Percentiles rank a stretch among this genome's conserved stretches.
These are phyloP conservation scores for Heracleum sosnowskyi DNA, from an alignment of 129 eudicot species.

Conservation along the genomic window DNA sequence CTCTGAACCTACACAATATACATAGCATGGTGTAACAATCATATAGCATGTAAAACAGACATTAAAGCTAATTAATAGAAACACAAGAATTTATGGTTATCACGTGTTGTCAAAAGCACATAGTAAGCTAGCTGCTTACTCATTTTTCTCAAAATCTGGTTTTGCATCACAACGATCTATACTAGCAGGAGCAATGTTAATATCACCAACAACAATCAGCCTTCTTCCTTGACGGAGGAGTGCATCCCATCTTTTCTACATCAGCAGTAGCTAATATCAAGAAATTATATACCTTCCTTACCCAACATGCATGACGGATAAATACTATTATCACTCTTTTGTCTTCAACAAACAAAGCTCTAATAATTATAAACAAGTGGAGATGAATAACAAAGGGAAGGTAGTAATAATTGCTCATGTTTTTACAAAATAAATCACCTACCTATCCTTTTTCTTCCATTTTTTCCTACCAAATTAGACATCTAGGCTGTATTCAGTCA, in stretches of 20 bases:
- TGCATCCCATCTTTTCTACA: slow-evolving; percentile 94
- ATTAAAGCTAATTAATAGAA: not conserved
- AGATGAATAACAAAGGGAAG: not conserved
- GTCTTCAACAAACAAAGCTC: not conserved
- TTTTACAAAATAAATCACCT: not conserved
- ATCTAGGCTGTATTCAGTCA: not conserved
- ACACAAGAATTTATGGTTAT: too few relatives aligned
- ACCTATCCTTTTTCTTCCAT: not conserved
- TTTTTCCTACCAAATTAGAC: not conserved
- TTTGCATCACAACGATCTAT: slow-evolving; percentile 97
- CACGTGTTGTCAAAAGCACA: not conserved
- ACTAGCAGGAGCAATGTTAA: slow-evolving; percentile 85
- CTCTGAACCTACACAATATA: slow-evolving; percentile 62
- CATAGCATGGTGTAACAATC: not conserved
- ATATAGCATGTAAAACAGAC: not conserved
- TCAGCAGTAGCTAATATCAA: slow-evolving; percentile 22
- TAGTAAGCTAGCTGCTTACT: slow-evolving; percentile 50
- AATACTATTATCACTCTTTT: slow-evolving; percentile 1
- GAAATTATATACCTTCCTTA: not conserved
- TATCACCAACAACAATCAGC: slow-evolving; percentile 84
- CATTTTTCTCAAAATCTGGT: slow-evolving; percentile 89
- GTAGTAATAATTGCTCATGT: not conserved
- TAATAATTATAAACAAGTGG: not conserved
- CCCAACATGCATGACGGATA: not conserved
- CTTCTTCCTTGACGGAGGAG: slow-evolving; percentile 63